Base-by-base conservation (phyloP, 2,329 filamentous ascomycete genomes). In the Rhynchosporium agropyri region DNA sequence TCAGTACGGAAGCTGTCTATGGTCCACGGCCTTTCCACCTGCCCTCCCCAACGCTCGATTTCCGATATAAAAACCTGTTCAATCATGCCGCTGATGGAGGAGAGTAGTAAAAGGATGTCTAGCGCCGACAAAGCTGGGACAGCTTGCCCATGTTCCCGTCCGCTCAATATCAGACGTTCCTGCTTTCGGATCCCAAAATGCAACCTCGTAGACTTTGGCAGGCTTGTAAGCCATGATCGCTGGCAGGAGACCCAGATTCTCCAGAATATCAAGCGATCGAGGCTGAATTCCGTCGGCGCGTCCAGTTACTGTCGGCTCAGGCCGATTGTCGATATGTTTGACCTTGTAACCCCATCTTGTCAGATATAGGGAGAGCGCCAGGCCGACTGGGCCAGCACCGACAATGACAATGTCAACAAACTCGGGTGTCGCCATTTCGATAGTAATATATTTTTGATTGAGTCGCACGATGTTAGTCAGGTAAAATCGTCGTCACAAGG, bases 261-360 rank as follows among this genome's bases (percentile, higher is more conserved):
- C 87, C 54, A 97, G 81, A 15, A 97, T 83, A 71, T 97, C 92
- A 29, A 96, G 81, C 0, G 92, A 96, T 45, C 93, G 88, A 42
- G 92, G 92, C 78, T 97, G 92, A 63, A 97, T 96, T 66, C 92
- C 92, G 77, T 97, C 92, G 61, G 92, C 93, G 67, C 92, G 90
- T 59, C 92, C 92, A 26, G 92, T 96, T 2, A 86, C 79, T 12
- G 92, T 97, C 15, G 92, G 92, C 72, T 94, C 90, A 2, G 91
- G 82, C 63, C 92, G 84, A 77, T 96, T 96, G 78, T 97, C 93
- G 73, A 97, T 92, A 78, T 97, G 92, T 81, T 94, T 96, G 77
- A 97, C 91, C 76, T 87, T 92, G 81, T 97, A 97, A 26, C 93
- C 93, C 91, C 92, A 97, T 79, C 92, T 84, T 65, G 91, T 90